Conservation (phyloP, 208 protist species). For the Histomonas meleagridis region DNA sequence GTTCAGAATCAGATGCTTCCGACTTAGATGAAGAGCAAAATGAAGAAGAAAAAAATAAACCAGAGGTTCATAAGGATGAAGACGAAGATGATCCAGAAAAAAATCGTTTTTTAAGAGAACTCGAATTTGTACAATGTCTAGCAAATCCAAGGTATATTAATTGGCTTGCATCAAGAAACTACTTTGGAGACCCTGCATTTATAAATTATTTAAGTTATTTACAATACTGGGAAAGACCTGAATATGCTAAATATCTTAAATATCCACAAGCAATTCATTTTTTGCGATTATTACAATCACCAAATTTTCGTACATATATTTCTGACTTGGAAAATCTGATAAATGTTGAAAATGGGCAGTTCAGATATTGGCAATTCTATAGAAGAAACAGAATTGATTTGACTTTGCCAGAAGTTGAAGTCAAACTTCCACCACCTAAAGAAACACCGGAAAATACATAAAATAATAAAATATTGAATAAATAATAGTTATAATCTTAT, state of each 20-base stretch:
- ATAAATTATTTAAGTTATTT: slow-evolving; percentile 37
- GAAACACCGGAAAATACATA: too few relatives aligned
- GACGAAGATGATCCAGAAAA: background rate
- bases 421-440: too few relatives aligned
- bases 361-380: background rate
- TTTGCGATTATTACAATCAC: slow-evolving; percentile 24
- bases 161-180: slow-evolving; percentile 6
- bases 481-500: too few relatives aligned
- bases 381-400: background rate
- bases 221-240: slow-evolving; percentile 35
- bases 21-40: too few relatives aligned
- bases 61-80: background rate
- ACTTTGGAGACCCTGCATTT: slow-evolving; percentile 25
- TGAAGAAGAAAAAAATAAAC: too few relatives aligned
- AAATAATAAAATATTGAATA: too few relatives aligned
- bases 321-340: background rate
- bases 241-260: slow-evolving; percentile 37
- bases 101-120: slow-evolving; percentile 8
- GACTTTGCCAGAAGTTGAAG: background rate
- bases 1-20: too few relatives aligned
- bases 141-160: slow-evolving; percentile 40
- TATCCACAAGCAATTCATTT: slow-evolving; percentile 38
- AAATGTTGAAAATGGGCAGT: background rate
- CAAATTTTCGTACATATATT: slow-evolving; percentile 16
- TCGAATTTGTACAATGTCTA: slow-evolving; percentile 40